Evolutionary conservation across 1,284 basidiomycete species (phyloP), one percentile per base, ranked within the genome.

Genomic region (Ganoderma resinaceum): DNA sequence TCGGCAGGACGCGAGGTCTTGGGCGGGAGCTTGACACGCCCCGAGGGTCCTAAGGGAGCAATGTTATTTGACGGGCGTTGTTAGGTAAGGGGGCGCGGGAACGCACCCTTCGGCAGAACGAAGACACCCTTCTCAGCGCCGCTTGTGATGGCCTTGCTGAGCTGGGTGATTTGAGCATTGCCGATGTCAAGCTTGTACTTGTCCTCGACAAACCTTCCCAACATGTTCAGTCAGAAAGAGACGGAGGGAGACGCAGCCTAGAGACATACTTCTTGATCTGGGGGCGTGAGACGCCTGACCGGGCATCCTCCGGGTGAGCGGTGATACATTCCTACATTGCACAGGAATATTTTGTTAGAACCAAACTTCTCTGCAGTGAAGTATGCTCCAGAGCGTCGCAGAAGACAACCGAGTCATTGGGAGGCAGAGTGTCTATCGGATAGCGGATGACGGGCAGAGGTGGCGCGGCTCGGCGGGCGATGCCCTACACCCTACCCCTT

Each of bases 231-330:
- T 68, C 18, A 63, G 69, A 18, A 40, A 61, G 23, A 68, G 37
- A 35, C 18, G 35, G 9, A 52, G 52, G 66, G 55, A 43, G 38
- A 66, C 29, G 61, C 61, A 7, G 61, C n/a, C 18, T 46, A 40
- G 55, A 58, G 55, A 75, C 78, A 64, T 78, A 92, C 95, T 95
- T 97, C 89, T 97, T 97, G 84, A 98, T 95, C 78, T 92, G 90
- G 69, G 92, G 94, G 66, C 96, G 93, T 75, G 95, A 96, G 73
- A 97, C 94, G 80, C 96, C 96, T 70, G 81, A 79, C 73, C 95
- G 93, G 70, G 92, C 89, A 71, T 95, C 94, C 46, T 94, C 92
- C 33, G 89, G 86, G 81, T 92, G 84, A 65, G 85, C 87, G 71
- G 86, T 81, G 81, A 97, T 94, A 76, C 93, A 95, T 84, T 96